Evolutionary conservation across 257 asterid species (phyloP), one percentile per base, ranked within the genome.

Genomic region (Nyctanthes arbortristis): DNA sequence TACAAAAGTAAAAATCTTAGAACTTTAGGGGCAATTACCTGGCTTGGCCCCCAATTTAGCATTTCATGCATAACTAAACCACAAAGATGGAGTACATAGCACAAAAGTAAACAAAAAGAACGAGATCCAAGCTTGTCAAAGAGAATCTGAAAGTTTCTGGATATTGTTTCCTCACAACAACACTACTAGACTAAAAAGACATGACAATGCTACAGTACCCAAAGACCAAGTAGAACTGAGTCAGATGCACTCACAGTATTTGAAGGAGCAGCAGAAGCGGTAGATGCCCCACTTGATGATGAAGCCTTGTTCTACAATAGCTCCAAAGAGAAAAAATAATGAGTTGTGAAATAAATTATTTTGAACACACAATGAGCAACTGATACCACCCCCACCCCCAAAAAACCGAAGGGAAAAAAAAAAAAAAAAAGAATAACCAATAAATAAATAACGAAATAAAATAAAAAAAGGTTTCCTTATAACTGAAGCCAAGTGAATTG

Each of bases 291-390:
- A 76, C 85, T 81, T 49, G 93, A 58, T 49, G 93, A 58, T 39
- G 95, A 73, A 65, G 76, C 77, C 79, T 87, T 91, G 72, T 40
- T 79, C 97, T 92, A 72, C 77, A 60, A 71, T 70, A n/a, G 25
- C 24, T 40, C 43, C 62, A 76, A 45, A 61, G 59, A 69, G 66
- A 60, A 66, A 61, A 78, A 52, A 63, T 33, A 49, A 65, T 72
- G 65, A 76, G 75, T 7, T n/a, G 32, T 28, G 24, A 67, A 24
- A 25, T 54, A n/a, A n/a, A n/a, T n/a, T n/a, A n/a, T n/a, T n/a
- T n/a, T n/a, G n/a, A n/a, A n/a, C n/a, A n/a, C n/a, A n/a, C n/a
- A n/a, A n/a, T n/a, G n/a, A n/a, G n/a, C n/a, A n/a, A n/a, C n/a
- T n/a, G n/a, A n/a, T n/a, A n/a, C n/a, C n/a, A n/a, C n/a, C n/a